These are phyloP conservation scores for Aspergillus homomorphus DNA, from an alignment of 495 filamentous ascomycete species.

Conservation along the genomic window DNA sequence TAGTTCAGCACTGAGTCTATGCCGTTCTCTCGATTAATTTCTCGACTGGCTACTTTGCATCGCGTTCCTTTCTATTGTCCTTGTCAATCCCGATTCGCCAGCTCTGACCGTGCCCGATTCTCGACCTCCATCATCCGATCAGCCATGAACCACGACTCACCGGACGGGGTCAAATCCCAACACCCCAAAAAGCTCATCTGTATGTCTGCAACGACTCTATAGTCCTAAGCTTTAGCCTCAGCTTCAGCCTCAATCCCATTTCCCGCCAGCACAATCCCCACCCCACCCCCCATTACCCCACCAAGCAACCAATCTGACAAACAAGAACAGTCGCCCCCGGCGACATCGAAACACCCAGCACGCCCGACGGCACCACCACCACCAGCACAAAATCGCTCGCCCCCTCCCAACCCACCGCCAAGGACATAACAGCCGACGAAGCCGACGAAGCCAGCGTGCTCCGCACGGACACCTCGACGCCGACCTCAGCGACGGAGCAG, in stretches of 20 bases:
- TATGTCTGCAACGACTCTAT: too few relatives aligned
- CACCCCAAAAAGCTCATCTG: conserved; percentile 49
- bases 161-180: conserved; percentile 4
- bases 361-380: conserved; percentile 9
- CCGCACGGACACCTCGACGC: conserved; percentile 36
- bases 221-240: not conserved
- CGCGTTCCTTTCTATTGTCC: not conserved
- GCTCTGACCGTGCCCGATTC: not conserved
- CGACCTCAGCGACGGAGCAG: conserved; percentile 34
- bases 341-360: conserved; percentile 30
- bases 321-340: conserved; percentile 41
- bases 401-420: conserved; percentile 35
- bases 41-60: not conserved
- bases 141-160: conserved; percentile 3
- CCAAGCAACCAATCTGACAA: conserved; percentile 27
- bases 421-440: conserved; percentile 31
- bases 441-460: conserved; percentile 21
- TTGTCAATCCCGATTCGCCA: not conserved
- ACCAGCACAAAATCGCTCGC: too few relatives aligned
- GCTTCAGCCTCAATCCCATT: not conserved
- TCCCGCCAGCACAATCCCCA: not conserved
- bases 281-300: not conserved
- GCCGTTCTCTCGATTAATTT: not conserved
- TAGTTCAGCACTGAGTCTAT: conserved; percentile 2
- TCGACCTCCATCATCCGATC: not conserved